phyloP scores from a whole-genome alignment of 1,284 basidiomycete species.

The Inonotus obliquus region DNA sequence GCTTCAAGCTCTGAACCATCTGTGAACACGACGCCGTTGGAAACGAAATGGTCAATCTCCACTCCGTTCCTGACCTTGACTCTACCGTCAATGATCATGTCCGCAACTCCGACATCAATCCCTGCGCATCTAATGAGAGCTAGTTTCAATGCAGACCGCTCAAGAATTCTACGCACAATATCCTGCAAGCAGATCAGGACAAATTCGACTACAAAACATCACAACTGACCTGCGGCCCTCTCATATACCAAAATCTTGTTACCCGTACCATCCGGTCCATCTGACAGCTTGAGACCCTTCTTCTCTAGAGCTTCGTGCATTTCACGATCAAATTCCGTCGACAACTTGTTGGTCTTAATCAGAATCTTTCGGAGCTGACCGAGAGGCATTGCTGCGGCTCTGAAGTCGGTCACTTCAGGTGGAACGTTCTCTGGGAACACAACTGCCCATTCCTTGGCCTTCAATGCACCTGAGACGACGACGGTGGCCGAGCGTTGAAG shows the following conservation, averaged over 20 bases:
- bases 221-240: not conserved
- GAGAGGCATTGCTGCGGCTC: conserved; percentile 36
- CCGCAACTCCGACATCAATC: conserved; percentile 37
- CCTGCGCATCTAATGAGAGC: conserved; percentile 15
- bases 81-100: conserved; percentile 27
- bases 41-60: conserved; percentile 25
- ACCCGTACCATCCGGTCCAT: conserved; percentile 30
- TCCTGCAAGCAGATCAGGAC: not conserved
- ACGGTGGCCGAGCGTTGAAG: conserved; percentile 35
- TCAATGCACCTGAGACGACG: conserved; percentile 27
- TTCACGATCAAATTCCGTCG: conserved; percentile 29
- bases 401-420: conserved; percentile 41
- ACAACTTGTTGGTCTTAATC: conserved; percentile 27
- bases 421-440: conserved; percentile 41
- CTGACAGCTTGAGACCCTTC: conserved; percentile 36
- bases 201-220: not conserved
- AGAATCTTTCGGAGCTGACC: conserved; percentile 32
- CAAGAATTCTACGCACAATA: not conserved
- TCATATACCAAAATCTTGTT: not conserved
- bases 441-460: conserved; percentile 29
- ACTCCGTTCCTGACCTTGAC: conserved; percentile 29
- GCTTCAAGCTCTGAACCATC: conserved; percentile 30
- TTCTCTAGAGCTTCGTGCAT: conserved; percentile 33
- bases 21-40: conserved; percentile 27
- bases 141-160: conserved; percentile 8